Conservation (phyloP, 1,284 basidiomycete species). For the Cystobasidium sp. region DNA sequence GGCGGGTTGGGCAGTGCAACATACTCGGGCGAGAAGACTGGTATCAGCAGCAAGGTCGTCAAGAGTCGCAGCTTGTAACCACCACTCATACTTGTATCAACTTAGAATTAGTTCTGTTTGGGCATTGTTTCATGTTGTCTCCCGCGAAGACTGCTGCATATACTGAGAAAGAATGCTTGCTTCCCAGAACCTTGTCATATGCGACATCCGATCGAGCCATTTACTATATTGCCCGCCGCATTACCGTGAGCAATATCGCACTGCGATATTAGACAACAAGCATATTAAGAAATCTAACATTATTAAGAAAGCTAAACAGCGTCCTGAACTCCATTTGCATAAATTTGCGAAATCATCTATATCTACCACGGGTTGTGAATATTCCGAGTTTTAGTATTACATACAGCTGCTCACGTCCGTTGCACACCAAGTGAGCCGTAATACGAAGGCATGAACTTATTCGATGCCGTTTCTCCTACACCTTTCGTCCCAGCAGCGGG, state of each 20-base stretch:
- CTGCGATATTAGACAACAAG: too few relatives aligned
- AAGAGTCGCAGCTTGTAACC: constrained; percentile 72
- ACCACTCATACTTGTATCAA: neutral
- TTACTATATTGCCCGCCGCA: too few relatives aligned
- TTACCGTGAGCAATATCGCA: too few relatives aligned
- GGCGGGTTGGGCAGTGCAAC: constrained; percentile 68
- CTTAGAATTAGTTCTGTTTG: neutral
- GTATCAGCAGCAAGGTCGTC: constrained; percentile 78
- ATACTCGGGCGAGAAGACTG: constrained; percentile 65
- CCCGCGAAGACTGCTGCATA: too few relatives aligned
- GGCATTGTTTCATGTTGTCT: neutral
- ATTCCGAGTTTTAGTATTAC: too few relatives aligned
- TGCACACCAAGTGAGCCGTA: constrained; percentile 19
- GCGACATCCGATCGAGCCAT: too few relatives aligned
- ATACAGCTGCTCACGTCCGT: neutral
- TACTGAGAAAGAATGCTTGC: too few relatives aligned
- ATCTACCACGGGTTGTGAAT: neutral
- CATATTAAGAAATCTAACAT: too few relatives aligned
- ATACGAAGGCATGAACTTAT: constrained; percentile 20
- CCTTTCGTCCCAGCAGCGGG: constrained; percentile 1
- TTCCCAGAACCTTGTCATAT: too few relatives aligned
- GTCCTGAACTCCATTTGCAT: too few relatives aligned
- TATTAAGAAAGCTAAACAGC: too few relatives aligned
- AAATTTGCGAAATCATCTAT: neutral
- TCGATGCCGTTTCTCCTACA: constrained; percentile 1